Conservation (phyloP, 1,284 basidiomycete genomes). For the Neonothopanus nambi region DNA sequence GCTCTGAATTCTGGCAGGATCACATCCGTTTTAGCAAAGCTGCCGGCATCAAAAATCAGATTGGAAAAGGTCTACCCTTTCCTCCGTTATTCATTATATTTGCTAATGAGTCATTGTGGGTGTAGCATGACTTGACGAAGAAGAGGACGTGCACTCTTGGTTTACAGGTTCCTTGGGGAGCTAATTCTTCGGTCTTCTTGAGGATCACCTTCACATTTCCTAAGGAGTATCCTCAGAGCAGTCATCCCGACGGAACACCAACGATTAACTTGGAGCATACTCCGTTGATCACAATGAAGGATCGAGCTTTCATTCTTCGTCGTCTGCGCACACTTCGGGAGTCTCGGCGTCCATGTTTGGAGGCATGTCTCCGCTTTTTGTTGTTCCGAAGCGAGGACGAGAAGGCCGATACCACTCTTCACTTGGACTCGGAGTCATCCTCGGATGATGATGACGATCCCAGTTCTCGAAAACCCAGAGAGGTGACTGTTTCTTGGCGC, state of each 20-base stretch:
- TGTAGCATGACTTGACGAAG: constrained; percentile 78
- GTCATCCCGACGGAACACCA: constrained; percentile 66
- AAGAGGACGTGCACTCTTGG: constrained; percentile 84
- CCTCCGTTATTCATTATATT: not conserved
- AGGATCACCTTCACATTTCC: constrained; percentile 92
- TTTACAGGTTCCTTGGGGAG: constrained; percentile 90
- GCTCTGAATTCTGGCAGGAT: constrained; percentile 53
- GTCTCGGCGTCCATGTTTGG: constrained; percentile 74
- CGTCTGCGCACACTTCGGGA: constrained; percentile 74
- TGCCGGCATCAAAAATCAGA: constrained; percentile 73
- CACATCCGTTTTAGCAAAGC: constrained; percentile 72
- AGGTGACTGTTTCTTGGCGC: constrained; percentile 53
- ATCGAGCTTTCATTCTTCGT: constrained; percentile 74
- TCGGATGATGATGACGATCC: constrained; percentile 43
- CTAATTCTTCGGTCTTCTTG: constrained; percentile 76
- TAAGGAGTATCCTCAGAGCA: constrained; percentile 70
- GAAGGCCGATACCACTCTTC: constrained; percentile 32
- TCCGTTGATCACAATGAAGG: constrained; percentile 75
- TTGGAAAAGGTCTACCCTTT: constrained; percentile 71
- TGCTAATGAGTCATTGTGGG: constrained; percentile 13
- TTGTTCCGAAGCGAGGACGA: constrained; percentile 66
- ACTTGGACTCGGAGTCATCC: constrained; percentile 56
- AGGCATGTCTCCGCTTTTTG: constrained; percentile 79
- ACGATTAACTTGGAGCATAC: constrained; percentile 82
- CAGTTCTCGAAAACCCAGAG: constrained; percentile 40